Base-by-base conservation (phyloP, 108 stramenopile genomes). In the Skeletonema menzelii region DNA sequence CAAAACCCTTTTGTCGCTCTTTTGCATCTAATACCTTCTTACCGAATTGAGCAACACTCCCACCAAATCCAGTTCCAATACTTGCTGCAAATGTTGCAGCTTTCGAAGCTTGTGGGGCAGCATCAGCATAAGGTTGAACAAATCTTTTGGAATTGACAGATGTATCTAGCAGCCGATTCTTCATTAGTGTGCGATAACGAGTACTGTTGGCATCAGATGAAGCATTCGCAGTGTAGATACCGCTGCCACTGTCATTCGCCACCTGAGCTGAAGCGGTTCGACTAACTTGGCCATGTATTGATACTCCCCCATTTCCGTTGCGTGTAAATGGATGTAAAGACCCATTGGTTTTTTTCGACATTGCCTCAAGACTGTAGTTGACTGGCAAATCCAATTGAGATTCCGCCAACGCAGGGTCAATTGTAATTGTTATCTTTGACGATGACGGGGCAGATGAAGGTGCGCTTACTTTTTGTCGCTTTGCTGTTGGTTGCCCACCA, bases 281-380 rank as follows among this genome's bases (percentile, higher is more conserved):
- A 38, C 85, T 84, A 20, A 95, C 82, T 27, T 66, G 82, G 8
- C 90, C 94, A n/a, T 89, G 86, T 27, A 95, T 65, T 59, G 77
- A 65, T n/a, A 95, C 80, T 6, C 91, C 87, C 31, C 88, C 90
- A 28, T 81, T 58, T 2, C 82, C 71, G 35, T 82, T 67, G 10
- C 94, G 76, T 0, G 87, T 85, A 60, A 92, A 95, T 5, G 94
- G 94, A 74, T 95, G 90, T 20, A 92, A 42, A 13, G 67, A 75
- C 38, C 72, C 79, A 11, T 91, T 87, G 5, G 90, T 76, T 59
- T 88, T 92, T 53, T 91, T 92, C 24, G 94, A 89, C 87, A 95
- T 87, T 72, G 91, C 91, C 71, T 91, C 85, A 22, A 95, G 71
- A 14, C 88, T 90, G 75, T 95, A 95, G n/a, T 85, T 76, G 6